Conservation (phyloP, 108 stramenopile species). For the Nitzschia putrida region DNA sequence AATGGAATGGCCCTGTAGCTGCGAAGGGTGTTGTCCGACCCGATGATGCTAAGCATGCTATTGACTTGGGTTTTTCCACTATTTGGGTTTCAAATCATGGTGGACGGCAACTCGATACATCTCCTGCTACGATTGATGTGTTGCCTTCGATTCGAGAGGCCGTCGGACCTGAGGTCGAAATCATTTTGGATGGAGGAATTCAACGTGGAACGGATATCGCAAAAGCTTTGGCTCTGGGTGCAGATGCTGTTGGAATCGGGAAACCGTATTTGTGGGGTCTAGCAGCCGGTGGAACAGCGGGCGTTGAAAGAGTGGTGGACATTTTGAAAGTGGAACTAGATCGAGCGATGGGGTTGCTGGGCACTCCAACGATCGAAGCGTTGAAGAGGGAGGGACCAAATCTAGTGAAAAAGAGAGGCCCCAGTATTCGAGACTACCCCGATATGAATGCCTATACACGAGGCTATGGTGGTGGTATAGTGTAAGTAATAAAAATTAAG, state of each 20-base stretch:
- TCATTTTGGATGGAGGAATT: constrained; percentile 91
- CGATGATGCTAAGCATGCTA: constrained; percentile 82
- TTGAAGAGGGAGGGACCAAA: constrained; percentile 72
- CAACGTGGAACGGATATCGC: constrained; percentile 91
- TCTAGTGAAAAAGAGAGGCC: constrained; percentile 58
- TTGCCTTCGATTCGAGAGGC: constrained; percentile 84
- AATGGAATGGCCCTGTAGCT: constrained; percentile 75
- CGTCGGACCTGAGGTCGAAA: constrained; percentile 78
- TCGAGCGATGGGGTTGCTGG: constrained; percentile 79
- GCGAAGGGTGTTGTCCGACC: constrained; percentile 90
- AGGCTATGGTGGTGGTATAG: constrained; percentile 78
- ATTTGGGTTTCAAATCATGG: constrained; percentile 96
- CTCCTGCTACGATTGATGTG: constrained; percentile 88
- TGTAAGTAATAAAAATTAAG: constrained; percentile 46
- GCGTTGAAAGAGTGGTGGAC: constrained; percentile 73
- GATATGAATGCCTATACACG: constrained; percentile 68
- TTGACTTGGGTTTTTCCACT: constrained; percentile 81
- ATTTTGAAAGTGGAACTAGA: constrained; percentile 73
- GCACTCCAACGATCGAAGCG: constrained; percentile 64
- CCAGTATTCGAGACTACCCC: constrained; percentile 66
- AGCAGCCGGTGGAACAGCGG: constrained; percentile 71
- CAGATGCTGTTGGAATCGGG: constrained; percentile 87
- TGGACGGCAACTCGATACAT: constrained; percentile 90
- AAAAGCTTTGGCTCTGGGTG: constrained; percentile 89
- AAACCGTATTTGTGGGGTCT: constrained; percentile 90